Base-by-base conservation (phyloP, 192 early-diverging fungal species). In the Mycoemilia scoparia region DNA sequence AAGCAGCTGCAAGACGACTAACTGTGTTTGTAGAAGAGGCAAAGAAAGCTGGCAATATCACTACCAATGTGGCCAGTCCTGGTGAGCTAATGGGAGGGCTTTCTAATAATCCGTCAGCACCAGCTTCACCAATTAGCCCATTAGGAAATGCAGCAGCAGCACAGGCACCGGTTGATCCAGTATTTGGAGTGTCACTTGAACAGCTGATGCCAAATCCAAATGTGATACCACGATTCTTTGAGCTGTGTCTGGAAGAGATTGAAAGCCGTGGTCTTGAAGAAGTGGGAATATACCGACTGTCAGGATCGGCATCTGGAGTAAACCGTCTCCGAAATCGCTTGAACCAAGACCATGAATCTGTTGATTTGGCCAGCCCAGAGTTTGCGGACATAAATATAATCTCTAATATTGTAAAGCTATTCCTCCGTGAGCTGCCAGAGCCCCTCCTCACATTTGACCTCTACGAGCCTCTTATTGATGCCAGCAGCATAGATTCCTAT, bases 401-500 rank as follows among this genome's bases (percentile, higher is more conserved):
- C 4, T 87, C 87, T 1, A 86, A 82, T 31, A 72, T 87, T 30
- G 51, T 92, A 53, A 93, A 93, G 56, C 85, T 82, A 51, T 97
- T 93, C 57, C 57, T 97, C 41, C 71, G 92, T 10, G 86, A 88
- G 30, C 43, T 97, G 36, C 92, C 92, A 1, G 89, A 97, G 40
- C 87, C 89, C 1, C 46, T 97, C 30, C 69, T 88, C 44, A 93
- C 92, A 1, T 84, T 64, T 56, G 67, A 71, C 26, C 60, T 87
- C 20, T 79, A 89, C 41, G 74, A 82, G 13, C 65, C 79, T 10
- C 86, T 88, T 53, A 72, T 91, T 34, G 67, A 76, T 34, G 79
- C 76, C 0, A 67, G 70, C 47, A 70, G 65, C 3, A 49, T 75
- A 16, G 65, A 69, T 30, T 69, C 77, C 34, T 72, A 75, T 44